Base-by-base conservation (phyloP, 345 rosid species). In the Clarkia xantiana region DNA sequence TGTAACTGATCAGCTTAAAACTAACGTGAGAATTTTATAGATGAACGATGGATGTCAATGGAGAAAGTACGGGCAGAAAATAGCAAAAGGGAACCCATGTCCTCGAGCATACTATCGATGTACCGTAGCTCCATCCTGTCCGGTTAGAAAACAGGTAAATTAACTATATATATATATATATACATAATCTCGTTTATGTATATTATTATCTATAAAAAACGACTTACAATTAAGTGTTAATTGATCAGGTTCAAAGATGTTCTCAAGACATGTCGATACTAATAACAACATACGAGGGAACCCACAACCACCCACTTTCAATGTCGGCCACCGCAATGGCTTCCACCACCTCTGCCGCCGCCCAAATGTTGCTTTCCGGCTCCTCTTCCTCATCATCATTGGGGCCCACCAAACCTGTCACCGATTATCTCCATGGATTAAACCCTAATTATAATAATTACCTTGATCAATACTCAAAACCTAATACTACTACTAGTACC, bases 61-160 rank as follows among this genome's bases (percentile, higher is more conserved):
- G 98, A 63, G 98, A 54, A 91, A 91, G 57, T 91, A 91, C 11
- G 98, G 98, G n/a, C 98, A 91, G 40, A 91, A 91, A 61, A 91
- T 91, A 77, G 94, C 98, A 0, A 91, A 91, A 71, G 98, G 98
- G 54, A 91, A 91, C 52, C 98, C 98, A 0, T 86, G 96, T 36
- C 98, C 98, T 38, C 70, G 98, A 55, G 95, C 96, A 61, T 91
- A 91, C 51, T 91, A 91, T 45, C 80, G 98, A 2, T 91, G 98
- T 78, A 86, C 96, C 11, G 79, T 91, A 82, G 93, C 93, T 2
- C 73, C 72, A 12, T 86, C 82, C 11, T 91, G 98, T 8, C 95
- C 96, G 1, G 98, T 91, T 52, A 87, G 98, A 55, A 91, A 91
- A 57, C 96, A 89, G 65, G 97, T 82, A 70, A 0, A 44, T 16